These are phyloP conservation scores for Hemileccinum impolitum DNA, from an alignment of 768 basidiomycete genomes.

Conservation along the genomic window DNA sequence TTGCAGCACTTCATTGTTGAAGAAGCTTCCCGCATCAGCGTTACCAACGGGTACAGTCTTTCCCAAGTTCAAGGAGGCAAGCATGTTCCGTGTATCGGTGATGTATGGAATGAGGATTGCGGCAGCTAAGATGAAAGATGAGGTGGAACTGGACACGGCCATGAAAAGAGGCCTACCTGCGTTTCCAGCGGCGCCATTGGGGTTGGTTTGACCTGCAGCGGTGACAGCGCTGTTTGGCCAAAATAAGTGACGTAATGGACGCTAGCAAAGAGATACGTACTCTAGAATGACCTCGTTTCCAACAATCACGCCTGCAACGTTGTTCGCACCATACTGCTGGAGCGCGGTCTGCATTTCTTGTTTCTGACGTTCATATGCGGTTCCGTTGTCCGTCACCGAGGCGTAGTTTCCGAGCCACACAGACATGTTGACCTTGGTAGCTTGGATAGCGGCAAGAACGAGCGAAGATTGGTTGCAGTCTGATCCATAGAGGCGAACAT, in stretches of 20 bases:
- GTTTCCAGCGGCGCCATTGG: conserved; percentile 59
- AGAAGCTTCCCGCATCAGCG: conserved; percentile 83
- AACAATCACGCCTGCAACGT: conserved; percentile 81
- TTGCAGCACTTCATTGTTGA: conserved; percentile 65
- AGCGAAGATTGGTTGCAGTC: conserved; percentile 82
- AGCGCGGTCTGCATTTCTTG: conserved; percentile 64
- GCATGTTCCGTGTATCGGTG: conserved; percentile 56
- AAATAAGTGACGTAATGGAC: conserved; percentile 2
- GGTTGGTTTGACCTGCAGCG: conserved; percentile 44
- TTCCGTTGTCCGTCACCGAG: conserved; percentile 55
- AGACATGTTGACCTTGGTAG: conserved; percentile 82
- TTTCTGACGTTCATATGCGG: conserved; percentile 73
- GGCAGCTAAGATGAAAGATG: conserved; percentile 41
- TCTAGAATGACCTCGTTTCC: conserved; percentile 91
- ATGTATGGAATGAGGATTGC: conserved; percentile 64
- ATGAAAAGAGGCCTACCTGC: conserved; percentile 16
- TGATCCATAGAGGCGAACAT: conserved; percentile 80
- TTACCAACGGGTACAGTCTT: conserved; percentile 71
- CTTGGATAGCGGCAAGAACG: conserved; percentile 85
- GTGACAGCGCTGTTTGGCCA: conserved; percentile 52
- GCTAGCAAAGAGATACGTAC: conserved; percentile 33
- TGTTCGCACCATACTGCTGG: conserved; percentile 68
- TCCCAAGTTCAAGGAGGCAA: conserved; percentile 50
- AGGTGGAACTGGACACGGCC: neutral
- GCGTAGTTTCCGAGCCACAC: conserved; percentile 78